Conservation (phyloP, 495 filamentous ascomycete genomes). For the Talaromyces nanjingensis region DNA sequence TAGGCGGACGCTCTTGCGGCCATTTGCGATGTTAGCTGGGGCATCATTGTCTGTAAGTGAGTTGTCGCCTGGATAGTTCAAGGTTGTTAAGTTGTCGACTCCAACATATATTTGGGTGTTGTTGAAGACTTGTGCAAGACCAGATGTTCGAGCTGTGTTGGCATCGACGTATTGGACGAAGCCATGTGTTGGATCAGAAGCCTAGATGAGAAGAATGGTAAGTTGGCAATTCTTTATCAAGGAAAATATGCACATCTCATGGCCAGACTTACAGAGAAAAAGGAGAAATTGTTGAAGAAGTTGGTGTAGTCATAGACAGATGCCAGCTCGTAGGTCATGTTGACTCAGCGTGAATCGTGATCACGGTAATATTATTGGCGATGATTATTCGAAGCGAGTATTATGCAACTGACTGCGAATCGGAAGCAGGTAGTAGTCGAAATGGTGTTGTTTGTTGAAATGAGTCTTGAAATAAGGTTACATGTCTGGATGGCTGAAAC, state of each 20-base stretch:
- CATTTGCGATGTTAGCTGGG: neutral
- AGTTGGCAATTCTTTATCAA: neutral
- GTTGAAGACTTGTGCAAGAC: constrained; percentile 37
- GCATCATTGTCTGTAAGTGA: neutral
- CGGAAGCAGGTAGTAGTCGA: neutral
- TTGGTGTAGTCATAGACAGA: neutral
- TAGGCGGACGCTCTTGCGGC: constrained; percentile 44
- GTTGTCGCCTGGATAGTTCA: neutral
- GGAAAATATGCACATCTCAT: neutral
- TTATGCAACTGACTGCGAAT: too few species aligned
- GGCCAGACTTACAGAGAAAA: neutral
- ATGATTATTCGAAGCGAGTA: too few species aligned
- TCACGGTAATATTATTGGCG: too few species aligned
- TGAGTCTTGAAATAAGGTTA: neutral
- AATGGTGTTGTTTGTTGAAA: neutral
- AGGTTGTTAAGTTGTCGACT: neutral
- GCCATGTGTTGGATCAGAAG: constrained; percentile 49
- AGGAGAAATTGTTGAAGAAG: neutral
- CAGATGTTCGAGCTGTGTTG: constrained; percentile 33
- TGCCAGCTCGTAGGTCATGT: neutral
- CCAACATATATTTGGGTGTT: constrained; percentile 23
- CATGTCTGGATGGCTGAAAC: neutral
- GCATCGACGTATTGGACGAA: constrained; percentile 48
- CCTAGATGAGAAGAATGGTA: neutral
- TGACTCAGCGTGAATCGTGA: neutral